Base-by-base conservation (phyloP, 192 early-diverging fungal genomes). In the Backusella mclennaniae region DNA sequence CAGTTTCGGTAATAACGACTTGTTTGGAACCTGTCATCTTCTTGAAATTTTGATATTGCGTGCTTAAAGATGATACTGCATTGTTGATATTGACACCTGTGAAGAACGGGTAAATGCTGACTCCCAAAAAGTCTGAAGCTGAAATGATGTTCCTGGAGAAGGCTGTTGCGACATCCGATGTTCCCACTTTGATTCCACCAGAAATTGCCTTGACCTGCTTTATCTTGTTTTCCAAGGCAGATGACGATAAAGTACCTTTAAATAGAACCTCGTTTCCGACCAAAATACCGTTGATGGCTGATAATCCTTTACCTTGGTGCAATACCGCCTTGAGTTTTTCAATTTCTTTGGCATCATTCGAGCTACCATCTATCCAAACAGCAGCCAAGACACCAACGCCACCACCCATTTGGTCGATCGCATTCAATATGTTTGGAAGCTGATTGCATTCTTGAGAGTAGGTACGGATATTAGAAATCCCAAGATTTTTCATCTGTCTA, bases 31-130 rank as follows among this genome's bases (percentile, higher is more conserved):
- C 67, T 4, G 86, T 81, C n/a, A 85, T 67, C 21, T 77, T 78
- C 76, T 87, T 79, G 56, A 91, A 72, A 42, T 81, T 69, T 15
- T 88, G 83, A 46, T 82, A 85, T 73, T 89, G 88, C 46, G 73
- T 39, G 23, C 80, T 85, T 46, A 87, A 63, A 69, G 80, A 86
- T 76, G 59, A 66, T 49, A 79, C 80, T 38, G 88, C 88, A 5
- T 77, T 73, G 3, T 83, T 76, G 38, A 88, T 85, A 38, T 74
- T 66, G n/a, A 81, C 84, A 67, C 84, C 80, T 49, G 86, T 85
- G 79, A 87, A 91, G 85, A 83, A 91, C 36, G 89, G 89, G 80
- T 88, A 85, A 11, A 86, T 85, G 53, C 89, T 87, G 72, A 88
- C 86, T 71, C 82, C 85, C 41, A 88, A 76, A 66, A 85, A 85